Evolutionary conservation across 345 rosid genomes (phyloP).

Genomic region (Lagerstroemia speciosa): DNA sequence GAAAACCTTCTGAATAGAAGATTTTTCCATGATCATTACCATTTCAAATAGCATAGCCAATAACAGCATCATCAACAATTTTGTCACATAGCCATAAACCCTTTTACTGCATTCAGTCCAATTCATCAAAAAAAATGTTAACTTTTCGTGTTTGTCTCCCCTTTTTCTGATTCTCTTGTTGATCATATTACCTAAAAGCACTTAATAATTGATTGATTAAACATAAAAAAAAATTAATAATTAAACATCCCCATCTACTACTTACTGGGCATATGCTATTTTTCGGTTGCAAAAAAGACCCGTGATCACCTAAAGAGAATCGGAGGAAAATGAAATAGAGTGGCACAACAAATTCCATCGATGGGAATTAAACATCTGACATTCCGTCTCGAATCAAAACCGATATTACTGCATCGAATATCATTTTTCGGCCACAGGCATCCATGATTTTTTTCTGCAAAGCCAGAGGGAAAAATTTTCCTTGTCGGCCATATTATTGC

Average conservation of each 20-base stretch:
- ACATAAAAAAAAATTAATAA: not conserved
- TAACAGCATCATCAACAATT: not conserved
- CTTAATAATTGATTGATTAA: not conserved
- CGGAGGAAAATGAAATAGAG: no score
- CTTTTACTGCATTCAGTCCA: not conserved
- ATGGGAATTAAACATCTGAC: not conserved
- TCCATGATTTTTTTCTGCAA: not conserved
- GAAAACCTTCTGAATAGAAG: no score
- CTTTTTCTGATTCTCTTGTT: not conserved
- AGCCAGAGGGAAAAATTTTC: not conserved
- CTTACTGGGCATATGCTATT: no score
- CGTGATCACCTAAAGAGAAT: no score
- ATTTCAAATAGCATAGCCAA: no score
- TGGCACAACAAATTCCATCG: no score
- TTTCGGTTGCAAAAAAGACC: no score
- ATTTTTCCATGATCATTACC: no score
- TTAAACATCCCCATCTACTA: not conserved
- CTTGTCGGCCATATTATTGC: slow-evolving; percentile 6
- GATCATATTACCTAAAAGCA: not conserved
- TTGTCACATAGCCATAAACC: not conserved
- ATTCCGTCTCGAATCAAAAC: no score
- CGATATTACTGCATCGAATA: no score
- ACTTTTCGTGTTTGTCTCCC: not conserved
- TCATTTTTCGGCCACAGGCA: no score
- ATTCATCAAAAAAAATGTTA: not conserved